Evolutionary conservation across 345 rosid genomes (phyloP), one percentile per base, ranked within the genome.

Genomic region (Mangifera indica): DNA sequence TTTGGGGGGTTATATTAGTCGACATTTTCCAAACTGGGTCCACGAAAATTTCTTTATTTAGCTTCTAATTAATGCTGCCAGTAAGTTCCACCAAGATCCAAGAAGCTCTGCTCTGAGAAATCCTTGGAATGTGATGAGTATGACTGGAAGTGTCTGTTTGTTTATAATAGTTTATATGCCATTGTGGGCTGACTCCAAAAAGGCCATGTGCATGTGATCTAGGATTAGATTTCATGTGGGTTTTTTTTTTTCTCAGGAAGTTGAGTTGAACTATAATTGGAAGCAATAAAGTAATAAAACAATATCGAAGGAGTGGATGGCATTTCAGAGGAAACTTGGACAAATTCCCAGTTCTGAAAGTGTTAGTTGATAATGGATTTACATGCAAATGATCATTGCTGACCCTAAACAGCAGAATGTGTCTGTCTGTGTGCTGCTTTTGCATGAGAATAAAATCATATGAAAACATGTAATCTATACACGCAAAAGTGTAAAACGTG

Each of bases 221-320:
- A 75, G 81, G 94, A 85, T 89, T 83, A 81, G 83, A 84, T 81
- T 79, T 91, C 93, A 84, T 82, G 85, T 73, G 90, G 82, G 79
- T n/a, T n/a, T n/a, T n/a, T n/a, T 59, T 65, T 75, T 76, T 40
- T 54, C 29, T 60, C 40, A 52, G n/a, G n/a, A n/a, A n/a, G n/a
- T n/a, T n/a, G n/a, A n/a, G 84, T 20, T 15, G 62, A 63, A 57
- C n/a, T 70, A 70, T 46, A 57, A 42, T 49, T 63, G 70, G 48
- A 49, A 25, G 68, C 34, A 66, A 18, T 60, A 25, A 71, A 67
- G 18, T 18, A 56, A 77, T 67, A 66, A 59, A 22, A 72, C 10
- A 60, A n/a, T 52, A 22, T 29, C 12, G 29, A 58, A 66, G 75
- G 79, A 40, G 29, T 40, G 57, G 12, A 69, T 65, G 32, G n/a